Base-by-base conservation (phyloP, 805 yeast species). In the Candida germanica region DNA sequence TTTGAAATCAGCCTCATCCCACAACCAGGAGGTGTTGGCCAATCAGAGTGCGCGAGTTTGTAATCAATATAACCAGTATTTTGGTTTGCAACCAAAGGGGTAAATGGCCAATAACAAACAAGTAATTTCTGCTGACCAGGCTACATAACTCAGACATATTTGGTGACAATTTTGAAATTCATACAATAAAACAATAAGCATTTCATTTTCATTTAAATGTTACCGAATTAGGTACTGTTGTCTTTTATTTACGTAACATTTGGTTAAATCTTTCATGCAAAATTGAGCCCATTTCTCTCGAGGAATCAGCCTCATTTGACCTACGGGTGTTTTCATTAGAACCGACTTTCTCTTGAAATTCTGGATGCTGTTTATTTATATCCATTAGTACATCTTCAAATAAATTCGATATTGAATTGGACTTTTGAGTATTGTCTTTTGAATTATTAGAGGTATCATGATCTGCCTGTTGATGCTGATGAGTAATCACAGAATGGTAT, bases 381-480 rank as follows among this genome's bases (percentile, higher is more conserved):
- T 41, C 39, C 32, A 25, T 20, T 5, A 37, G 29, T n/a, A 60
- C 58, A 29, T 55, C 64, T 28, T 60, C 65, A 37, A 59, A 61
- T 9, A 60, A 40, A 30, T 58, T 54, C 19, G 65, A 60, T 26
- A 59, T 54, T 6, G 67, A 59, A 32, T 48, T 46, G 9, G 63
- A 57, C 27, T 51, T 37, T 8, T 15, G 19, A 2, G 38, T 33
- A 19, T 28, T 22, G 15, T 31, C 35, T 18, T 31, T 26, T 5
- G 39, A 36, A 18, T 22, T 18, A 19, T 36, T 26, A 4, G 9
- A 20, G 2, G 13, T 15, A 15, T 35, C 24, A 4, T 35, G 27
- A 12, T 34, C 32, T 14, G 22, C 23, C 19, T 32, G 29, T 32
- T 32, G 32, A 4, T 38, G 13, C 16, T 44, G 39, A 12, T 37